phyloP scores from a whole-genome alignment of 306 rosid species.

The Luffa acutangula region DNA sequence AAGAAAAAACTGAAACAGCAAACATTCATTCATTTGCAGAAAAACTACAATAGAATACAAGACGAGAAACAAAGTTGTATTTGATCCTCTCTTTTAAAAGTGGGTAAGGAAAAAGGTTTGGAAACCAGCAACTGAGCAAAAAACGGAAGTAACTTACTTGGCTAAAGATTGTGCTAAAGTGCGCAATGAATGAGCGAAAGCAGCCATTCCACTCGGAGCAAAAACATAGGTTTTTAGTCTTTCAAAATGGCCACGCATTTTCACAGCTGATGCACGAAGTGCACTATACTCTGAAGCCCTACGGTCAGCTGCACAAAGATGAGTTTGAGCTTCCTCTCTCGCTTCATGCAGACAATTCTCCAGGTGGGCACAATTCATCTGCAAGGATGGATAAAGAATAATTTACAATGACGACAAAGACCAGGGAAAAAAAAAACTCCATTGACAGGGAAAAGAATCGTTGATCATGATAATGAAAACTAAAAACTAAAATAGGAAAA shows the following conservation, averaged over 20 bases:
- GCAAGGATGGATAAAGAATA: slow-evolving; percentile 13
- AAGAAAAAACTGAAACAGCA: too few species aligned
- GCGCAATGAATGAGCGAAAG: slow-evolving; percentile 60
- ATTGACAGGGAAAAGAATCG: background rate
- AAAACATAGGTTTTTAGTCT: slow-evolving; percentile 62
- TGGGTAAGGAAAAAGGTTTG: background rate
- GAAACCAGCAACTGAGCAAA: background rate
- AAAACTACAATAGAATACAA: background rate
- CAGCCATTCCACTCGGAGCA: slow-evolving; percentile 63
- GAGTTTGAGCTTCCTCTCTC: slow-evolving; percentile 98
- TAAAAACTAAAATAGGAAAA: background rate
- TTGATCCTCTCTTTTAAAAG: background rate
- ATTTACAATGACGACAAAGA: background rate
- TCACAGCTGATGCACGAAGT: slow-evolving; percentile 73
- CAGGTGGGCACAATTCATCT: slow-evolving; percentile 98
- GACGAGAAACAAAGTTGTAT: background rate
- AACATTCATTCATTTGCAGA: background rate
- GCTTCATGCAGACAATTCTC: slow-evolving; percentile 97
- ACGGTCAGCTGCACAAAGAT: slow-evolving; percentile 91
- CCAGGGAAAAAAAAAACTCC: background rate
- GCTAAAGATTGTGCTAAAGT: slow-evolving; percentile 72
- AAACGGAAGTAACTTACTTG: slow-evolving; percentile 46
- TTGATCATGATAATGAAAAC: background rate
- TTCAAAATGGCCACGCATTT: slow-evolving; percentile 74
- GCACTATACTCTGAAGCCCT: slow-evolving; percentile 80